Evolutionary conservation across 2,329 filamentous ascomycete genomes (phyloP).

Genomic region (Hypoxylon sp.): DNA sequence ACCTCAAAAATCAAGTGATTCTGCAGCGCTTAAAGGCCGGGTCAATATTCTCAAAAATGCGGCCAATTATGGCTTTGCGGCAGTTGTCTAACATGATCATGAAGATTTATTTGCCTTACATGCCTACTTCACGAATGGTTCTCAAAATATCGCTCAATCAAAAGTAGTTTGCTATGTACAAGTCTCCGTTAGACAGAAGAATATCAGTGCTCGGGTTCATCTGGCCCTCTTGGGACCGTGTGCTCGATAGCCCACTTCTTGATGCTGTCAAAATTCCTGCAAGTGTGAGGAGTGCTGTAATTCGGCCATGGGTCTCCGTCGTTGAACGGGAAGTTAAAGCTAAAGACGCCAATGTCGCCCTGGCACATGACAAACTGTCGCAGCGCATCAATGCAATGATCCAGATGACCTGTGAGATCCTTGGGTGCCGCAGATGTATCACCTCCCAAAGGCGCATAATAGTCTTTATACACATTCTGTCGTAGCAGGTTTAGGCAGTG

Average conservation of each 20-base stretch:
- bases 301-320: slow-evolving; percentile 66
- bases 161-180: slow-evolving; percentile 27
- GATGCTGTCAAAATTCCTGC: slow-evolving; percentile 66
- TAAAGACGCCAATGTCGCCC: slow-evolving; percentile 67
- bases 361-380: slow-evolving; percentile 68
- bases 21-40: slow-evolving; percentile 6
- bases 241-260: slow-evolving; percentile 66
- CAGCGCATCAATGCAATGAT: slow-evolving; percentile 68
- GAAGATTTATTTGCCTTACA: slow-evolving; percentile 2
- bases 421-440: slow-evolving; percentile 61
- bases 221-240: slow-evolving; percentile 56
- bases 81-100: slow-evolving; percentile 29
- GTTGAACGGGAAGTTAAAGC: slow-evolving; percentile 64
- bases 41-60: slow-evolving; percentile 11
- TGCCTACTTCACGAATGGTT: background rate
- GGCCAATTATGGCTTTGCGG: slow-evolving; percentile 15
- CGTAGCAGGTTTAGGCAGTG: slow-evolving; percentile 64
- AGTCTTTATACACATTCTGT: slow-evolving; percentile 63
- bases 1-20: slow-evolving; percentile 20
- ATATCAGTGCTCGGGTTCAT: slow-evolving; percentile 51
- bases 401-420: slow-evolving; percentile 61
- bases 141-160: slow-evolving; percentile 4
- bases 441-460: slow-evolving; percentile 62
- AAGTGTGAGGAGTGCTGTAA: slow-evolving; percentile 66
- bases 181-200: slow-evolving; percentile 6